Conservation (phyloP, 495 filamentous ascomycete species). For the Penicillium daleae region DNA sequence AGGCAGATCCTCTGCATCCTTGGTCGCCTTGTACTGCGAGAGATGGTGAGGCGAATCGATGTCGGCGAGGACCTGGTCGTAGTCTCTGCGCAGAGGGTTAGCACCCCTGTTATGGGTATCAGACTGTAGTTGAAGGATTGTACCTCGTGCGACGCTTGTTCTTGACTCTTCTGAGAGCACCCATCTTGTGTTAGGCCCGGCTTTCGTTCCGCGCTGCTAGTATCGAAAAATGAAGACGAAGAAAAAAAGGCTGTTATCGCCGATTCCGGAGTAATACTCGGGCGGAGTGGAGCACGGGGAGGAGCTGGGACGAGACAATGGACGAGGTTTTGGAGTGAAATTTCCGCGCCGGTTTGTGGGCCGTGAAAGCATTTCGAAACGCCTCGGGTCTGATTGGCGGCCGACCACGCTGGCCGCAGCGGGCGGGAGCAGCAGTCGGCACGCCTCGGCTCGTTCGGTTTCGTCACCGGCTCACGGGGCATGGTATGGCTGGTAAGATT, state of each 20-base stretch:
- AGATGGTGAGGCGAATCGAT: conserved; percentile 76
- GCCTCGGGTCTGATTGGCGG: conserved; percentile 38
- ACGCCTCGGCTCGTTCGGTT: conserved; percentile 54
- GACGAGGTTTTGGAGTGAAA: conserved; percentile 26
- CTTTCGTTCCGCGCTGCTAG: conserved; percentile 17
- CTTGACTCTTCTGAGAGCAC: conserved; percentile 57
- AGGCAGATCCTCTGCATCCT: conserved; percentile 84
- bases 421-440: conserved; percentile 62
- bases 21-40: conserved; percentile 71
- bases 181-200: conserved; percentile 51
- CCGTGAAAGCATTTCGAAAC: conserved; percentile 34
- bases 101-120: conserved; percentile 6
- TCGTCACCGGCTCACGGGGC: conserved; percentile 35
- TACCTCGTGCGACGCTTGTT: conserved; percentile 65
- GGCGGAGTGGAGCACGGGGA: conserved; percentile 38
- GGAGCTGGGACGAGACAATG: conserved; percentile 13
- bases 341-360: conserved; percentile 41
- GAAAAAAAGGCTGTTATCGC: conserved; percentile 39
- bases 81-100: conserved; percentile 58
- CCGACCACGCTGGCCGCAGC: conserved; percentile 42
- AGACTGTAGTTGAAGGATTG: conserved; percentile 3
- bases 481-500: neutral
- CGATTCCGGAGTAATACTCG: conserved; percentile 48
- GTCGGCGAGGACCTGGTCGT: conserved; percentile 88
- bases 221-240: conserved; percentile 17